Evolutionary conservation across 352 stramenopile species (phyloP).

Genomic region (Phytophthora brassicae): DNA sequence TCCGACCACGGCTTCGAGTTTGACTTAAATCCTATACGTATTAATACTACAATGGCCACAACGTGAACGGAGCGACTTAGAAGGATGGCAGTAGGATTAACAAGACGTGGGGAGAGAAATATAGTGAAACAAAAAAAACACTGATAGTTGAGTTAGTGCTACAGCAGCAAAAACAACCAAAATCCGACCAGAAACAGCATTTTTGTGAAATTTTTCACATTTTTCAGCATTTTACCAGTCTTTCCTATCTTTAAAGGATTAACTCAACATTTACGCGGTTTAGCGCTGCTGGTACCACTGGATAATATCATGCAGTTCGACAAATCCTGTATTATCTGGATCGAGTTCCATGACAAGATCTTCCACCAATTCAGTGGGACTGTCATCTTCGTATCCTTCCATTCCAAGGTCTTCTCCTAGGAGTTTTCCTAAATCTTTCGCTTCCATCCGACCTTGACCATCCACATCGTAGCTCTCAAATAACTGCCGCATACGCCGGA

Average conservation of each 20-base stretch:
- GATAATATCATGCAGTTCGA: slow-evolving; percentile 82
- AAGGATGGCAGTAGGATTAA: slow-evolving; percentile 15
- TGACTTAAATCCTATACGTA: slow-evolving; percentile 11
- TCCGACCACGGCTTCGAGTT: slow-evolving; percentile 27
- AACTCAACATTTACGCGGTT: too few relatives aligned
- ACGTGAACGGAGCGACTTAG: slow-evolving; percentile 25
- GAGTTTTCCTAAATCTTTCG: slow-evolving; percentile 69
- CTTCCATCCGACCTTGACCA: slow-evolving; percentile 77
- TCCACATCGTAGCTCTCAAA: slow-evolving; percentile 85
- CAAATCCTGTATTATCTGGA: slow-evolving; percentile 72
- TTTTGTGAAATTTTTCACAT: too few relatives aligned
- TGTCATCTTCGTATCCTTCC: slow-evolving; percentile 51
- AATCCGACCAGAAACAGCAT: too few relatives aligned
- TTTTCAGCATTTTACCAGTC: too few relatives aligned
- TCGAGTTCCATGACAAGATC: slow-evolving; percentile 73
- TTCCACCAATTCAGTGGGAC: slow-evolving; percentile 48
- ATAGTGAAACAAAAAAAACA: slow-evolving; percentile 33
- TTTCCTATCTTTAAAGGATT: too few relatives aligned
- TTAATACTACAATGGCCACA: slow-evolving; percentile 2
- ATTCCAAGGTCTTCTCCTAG: slow-evolving; percentile 66
- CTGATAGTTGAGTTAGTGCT: too few relatives aligned
- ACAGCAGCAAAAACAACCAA: too few relatives aligned
- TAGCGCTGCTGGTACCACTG: slow-evolving; percentile 79
- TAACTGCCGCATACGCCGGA: slow-evolving; percentile 66
- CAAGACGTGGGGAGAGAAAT: slow-evolving; percentile 25